Evolutionary conservation across 495 filamentous ascomycete species (phyloP).

Genomic region (Evernia prunastri): DNA sequence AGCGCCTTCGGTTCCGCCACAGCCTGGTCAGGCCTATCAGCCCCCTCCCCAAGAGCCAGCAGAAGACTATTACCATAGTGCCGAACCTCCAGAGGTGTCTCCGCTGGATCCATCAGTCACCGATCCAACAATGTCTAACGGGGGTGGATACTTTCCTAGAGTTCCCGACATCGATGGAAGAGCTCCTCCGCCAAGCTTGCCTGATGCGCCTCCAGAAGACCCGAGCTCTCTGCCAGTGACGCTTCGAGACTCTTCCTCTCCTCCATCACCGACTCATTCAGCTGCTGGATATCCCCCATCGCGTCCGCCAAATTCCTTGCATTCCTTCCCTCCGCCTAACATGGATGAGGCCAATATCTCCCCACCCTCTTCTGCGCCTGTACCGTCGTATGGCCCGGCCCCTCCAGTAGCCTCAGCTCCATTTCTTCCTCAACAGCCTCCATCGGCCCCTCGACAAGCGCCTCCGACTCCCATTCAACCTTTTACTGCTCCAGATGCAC

Average conservation of each 20-base stretch:
- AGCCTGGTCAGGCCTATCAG: conserved; percentile 30
- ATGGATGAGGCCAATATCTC: conserved; percentile 14
- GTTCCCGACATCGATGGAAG: conserved; percentile 27
- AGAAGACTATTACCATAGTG: conserved; percentile 27
- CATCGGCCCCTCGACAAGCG: conserved; percentile 26
- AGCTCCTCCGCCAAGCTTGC: background rate
- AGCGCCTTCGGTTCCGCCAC: conserved; percentile 35
- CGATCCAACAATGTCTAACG: conserved; percentile 36
- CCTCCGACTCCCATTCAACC: conserved; percentile 25
- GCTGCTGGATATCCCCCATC: conserved; percentile 20
- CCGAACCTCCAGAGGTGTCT: conserved; percentile 33
- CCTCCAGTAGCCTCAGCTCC: conserved; percentile 25
- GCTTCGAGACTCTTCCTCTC: conserved; percentile 36
- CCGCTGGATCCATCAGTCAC: conserved; percentile 31
- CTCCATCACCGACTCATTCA: conserved; percentile 22
- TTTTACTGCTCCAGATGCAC: conserved; percentile 1
- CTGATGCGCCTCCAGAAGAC: conserved; percentile 18
- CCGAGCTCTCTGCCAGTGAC: conserved; percentile 24
- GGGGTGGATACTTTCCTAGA: conserved; percentile 50
- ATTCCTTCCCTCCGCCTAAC: conserved; percentile 44
- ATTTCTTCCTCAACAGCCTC: conserved; percentile 22
- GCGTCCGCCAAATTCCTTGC: conserved; percentile 32
- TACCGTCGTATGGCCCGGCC: conserved; percentile 19
- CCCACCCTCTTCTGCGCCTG: conserved; percentile 4
- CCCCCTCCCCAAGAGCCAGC: conserved; percentile 12